A percentile compares a stretch with the other conserved stretches of the same genome.
These are phyloP conservation scores for Phaseolus lunatus DNA, from an alignment of 306 rosid genomes.

Conservation along the genomic window DNA sequence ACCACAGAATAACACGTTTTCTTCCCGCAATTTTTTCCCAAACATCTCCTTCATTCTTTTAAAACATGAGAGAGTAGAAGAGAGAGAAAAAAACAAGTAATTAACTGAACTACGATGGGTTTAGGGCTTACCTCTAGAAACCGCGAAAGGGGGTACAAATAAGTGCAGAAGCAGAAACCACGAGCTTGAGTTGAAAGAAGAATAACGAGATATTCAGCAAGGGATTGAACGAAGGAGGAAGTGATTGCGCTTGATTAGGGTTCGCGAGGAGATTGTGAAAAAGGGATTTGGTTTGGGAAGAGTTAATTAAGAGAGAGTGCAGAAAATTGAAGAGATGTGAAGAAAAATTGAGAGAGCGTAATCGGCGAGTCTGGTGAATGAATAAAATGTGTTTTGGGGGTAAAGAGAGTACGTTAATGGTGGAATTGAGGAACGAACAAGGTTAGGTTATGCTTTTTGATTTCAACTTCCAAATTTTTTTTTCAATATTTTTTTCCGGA, in stretches of 20 bases:
- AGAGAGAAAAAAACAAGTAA: background rate
- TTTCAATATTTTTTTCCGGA: background rate
- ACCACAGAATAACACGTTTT: background rate
- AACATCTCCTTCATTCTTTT: background rate
- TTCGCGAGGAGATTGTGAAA: background rate
- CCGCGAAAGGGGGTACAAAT: background rate
- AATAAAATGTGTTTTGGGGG: background rate
- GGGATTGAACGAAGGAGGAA: background rate
- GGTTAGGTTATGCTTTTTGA: background rate
- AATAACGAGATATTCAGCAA: background rate
- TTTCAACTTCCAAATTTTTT: background rate
- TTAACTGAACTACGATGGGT: background rate
- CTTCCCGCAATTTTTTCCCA: background rate
- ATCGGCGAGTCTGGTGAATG: background rate
- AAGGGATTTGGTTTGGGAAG: background rate
- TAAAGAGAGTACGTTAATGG: background rate
- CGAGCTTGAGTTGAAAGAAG: background rate
- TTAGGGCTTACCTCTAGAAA: slow-evolving; percentile 8
- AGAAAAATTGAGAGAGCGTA: background rate
- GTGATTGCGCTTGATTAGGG: background rate
- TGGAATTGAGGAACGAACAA: background rate
- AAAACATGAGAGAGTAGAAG: background rate
- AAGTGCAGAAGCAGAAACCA: background rate
- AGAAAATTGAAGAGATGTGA: background rate
- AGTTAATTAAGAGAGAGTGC: too few relatives aligned